These are phyloP conservation scores for Lachnellula willkommii DNA, from an alignment of 2,329 filamentous ascomycete species.

Conservation along the genomic window DNA sequence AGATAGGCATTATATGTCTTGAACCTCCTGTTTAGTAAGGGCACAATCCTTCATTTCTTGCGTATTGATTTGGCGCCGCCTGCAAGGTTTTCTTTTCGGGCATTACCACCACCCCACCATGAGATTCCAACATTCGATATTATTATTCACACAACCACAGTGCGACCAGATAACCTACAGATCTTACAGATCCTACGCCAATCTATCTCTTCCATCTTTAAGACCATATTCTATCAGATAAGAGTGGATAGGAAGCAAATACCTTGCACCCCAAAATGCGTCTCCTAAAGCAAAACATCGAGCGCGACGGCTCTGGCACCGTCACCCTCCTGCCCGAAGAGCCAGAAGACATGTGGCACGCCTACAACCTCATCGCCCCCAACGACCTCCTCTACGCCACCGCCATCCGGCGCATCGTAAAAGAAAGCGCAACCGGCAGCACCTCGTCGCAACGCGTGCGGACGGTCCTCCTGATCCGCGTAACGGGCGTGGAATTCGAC, in stretches of 20 bases:
- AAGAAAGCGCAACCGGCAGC: slow-evolving; percentile 53
- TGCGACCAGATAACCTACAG: background rate
- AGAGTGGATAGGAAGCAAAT: background rate
- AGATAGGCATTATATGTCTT: too few species aligned
- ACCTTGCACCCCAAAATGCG: slow-evolving; percentile 45
- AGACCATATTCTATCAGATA: background rate
- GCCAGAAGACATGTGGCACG: slow-evolving; percentile 76
- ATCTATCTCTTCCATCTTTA: too few species aligned
- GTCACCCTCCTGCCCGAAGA: slow-evolving; percentile 66
- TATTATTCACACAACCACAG: too few species aligned
- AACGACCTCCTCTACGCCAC: slow-evolving; percentile 59
- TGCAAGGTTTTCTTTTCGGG: too few species aligned
- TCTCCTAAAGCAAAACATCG: slow-evolving; percentile 61
- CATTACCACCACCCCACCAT: too few species aligned
- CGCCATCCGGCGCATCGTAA: slow-evolving; percentile 60
- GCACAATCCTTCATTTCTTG: too few species aligned
- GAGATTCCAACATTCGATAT: too few species aligned
- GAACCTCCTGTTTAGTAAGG: too few species aligned
- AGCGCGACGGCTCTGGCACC: slow-evolving; percentile 59
- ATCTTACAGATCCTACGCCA: background rate
- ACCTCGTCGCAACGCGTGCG: slow-evolving; percentile 60
- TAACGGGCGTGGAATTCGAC: slow-evolving; percentile 65
- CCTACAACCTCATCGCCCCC: slow-evolving; percentile 66
- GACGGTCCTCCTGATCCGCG: slow-evolving; percentile 58
- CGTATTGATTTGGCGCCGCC: too few species aligned